Evolutionary conservation across 257 asterid genomes (phyloP).

Genomic region (Fraxinus americana): DNA sequence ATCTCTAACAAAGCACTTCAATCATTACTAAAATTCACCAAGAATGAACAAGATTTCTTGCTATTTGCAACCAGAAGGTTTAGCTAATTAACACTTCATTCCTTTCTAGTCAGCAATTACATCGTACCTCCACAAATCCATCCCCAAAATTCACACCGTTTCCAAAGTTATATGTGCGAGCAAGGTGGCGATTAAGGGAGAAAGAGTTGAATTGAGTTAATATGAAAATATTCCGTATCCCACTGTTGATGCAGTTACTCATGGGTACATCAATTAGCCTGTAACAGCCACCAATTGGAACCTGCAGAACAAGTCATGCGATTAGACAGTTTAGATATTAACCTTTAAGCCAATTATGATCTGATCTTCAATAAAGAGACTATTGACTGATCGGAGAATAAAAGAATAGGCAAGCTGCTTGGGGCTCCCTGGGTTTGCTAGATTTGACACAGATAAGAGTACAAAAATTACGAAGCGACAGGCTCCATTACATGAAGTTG

Average conservation of each 20-base stretch:
- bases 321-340: neutral
- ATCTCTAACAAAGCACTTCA: neutral
- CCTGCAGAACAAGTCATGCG: slow-evolving; percentile 41
- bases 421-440: no score
- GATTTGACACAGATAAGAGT: no score
- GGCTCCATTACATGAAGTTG: neutral
- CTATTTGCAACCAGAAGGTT: neutral
- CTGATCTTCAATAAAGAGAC: neutral
- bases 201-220: slow-evolving; percentile 92
- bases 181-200: slow-evolving; percentile 92
- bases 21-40: neutral
- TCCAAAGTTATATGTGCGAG: slow-evolving; percentile 75
- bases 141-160: slow-evolving; percentile 82
- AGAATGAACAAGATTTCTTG: slow-evolving; percentile 1
- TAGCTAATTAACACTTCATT: neutral
- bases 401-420: no score
- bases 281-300: slow-evolving; percentile 92
- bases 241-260: slow-evolving; percentile 98
- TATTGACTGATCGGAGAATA: no score
- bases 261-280: slow-evolving; percentile 91
- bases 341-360: neutral
- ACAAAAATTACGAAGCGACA: no score
- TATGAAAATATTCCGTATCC: slow-evolving; percentile 82
- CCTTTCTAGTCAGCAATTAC: neutral
- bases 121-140: slow-evolving; percentile 92